Evolutionary conservation across 1,139 yeast genomes (phyloP).

Genomic region (Taiozyma sp.): DNA sequence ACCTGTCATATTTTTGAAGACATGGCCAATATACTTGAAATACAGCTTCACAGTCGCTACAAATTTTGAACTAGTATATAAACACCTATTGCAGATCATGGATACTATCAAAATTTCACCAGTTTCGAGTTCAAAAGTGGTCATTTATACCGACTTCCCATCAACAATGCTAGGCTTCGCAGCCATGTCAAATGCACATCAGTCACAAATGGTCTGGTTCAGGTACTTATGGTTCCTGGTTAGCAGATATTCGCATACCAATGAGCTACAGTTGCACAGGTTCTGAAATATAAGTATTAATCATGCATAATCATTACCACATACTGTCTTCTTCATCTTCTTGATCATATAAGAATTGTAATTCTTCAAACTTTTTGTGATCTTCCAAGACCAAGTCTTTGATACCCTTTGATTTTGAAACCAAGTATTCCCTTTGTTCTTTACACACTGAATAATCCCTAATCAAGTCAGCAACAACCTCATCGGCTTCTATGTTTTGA

Average conservation of each 20-base stretch:
- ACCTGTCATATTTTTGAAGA: conserved; percentile 36
- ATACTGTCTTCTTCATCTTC: conserved; percentile 33
- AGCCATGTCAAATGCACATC: conserved; percentile 82
- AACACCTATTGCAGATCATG: neutral
- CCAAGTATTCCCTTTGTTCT: conserved; percentile 1
- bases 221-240: conserved; percentile 82
- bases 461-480: conserved; percentile 1
- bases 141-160: conserved; percentile 47
- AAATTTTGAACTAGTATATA: conserved; percentile 21
- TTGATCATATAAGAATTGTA: conserved; percentile 27
- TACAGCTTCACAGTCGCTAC: conserved; percentile 49
- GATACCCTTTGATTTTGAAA: neutral
- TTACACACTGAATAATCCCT: neutral
- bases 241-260: conserved; percentile 60
- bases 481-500: conserved; percentile 6
- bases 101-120: neutral
- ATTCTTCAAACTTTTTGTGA: conserved; percentile 13
- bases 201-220: conserved; percentile 94
- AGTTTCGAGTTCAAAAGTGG: neutral
- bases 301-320: conserved; percentile 20
- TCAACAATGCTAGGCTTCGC: conserved; percentile 57
- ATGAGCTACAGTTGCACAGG: conserved; percentile 44
- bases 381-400: conserved; percentile 5
- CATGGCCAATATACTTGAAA: conserved; percentile 45
- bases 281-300: neutral